These are phyloP conservation scores for Plasmodium relictum DNA, from an alignment of 169 alveolate genomes.

Conservation along the genomic window DNA sequence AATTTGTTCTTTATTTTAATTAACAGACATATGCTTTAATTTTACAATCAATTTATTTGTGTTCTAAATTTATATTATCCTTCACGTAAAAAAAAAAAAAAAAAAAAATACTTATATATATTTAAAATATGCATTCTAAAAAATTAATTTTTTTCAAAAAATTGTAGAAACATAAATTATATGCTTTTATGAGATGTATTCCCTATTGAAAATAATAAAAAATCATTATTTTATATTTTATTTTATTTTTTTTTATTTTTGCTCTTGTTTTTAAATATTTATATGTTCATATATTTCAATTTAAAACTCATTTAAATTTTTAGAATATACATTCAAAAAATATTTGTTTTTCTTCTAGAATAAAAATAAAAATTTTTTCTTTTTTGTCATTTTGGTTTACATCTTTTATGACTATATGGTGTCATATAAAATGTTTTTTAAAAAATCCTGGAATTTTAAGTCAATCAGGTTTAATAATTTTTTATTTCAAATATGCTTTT, in stretches of 20 bases:
- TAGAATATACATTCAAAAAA: background rate
- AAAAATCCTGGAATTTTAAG: constrained; percentile 51
- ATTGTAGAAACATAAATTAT: no score
- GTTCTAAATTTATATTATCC: constrained; percentile 38
- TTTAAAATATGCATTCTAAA: background rate
- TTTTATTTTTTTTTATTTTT: constrained; percentile 4
- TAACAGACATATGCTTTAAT: constrained; percentile 40
- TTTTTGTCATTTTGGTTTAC: constrained; percentile 45
- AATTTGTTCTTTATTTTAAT: background rate
- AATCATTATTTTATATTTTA: background rate
- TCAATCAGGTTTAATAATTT: constrained; percentile 5
- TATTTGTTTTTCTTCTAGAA: constrained; percentile 6
- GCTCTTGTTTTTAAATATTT: background rate
- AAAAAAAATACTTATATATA: background rate
- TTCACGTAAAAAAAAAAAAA: constrained; percentile 55
- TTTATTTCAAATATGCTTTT: background rate
- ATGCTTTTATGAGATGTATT: background rate
- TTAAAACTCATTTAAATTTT: background rate
- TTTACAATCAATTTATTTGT: constrained; percentile 46
- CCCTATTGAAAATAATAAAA: background rate
- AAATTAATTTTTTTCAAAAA: no score
- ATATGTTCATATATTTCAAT: background rate
- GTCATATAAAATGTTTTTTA: constrained; percentile 50
- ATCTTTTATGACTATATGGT: constrained; percentile 54
- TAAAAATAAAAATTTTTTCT: constrained; percentile 20